Conservation (phyloP, 495 filamentous ascomycete genomes). For the Trichoderma gamsii region DNA sequence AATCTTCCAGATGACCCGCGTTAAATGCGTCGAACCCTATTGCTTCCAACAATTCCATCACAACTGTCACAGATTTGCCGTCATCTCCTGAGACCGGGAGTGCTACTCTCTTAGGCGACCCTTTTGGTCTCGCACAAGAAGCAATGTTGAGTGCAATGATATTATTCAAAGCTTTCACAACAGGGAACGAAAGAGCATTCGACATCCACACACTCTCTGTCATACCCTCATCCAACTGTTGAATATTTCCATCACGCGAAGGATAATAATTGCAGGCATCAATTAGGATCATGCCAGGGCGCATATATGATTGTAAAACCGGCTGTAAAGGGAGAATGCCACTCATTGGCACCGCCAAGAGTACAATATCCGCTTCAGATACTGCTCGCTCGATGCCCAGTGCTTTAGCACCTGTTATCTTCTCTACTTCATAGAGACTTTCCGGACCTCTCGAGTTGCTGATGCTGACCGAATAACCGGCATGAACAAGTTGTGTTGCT, state of each 20-base stretch:
- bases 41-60: background rate
- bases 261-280: background rate
- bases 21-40: background rate
- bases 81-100: background rate
- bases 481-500: background rate
- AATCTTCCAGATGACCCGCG: background rate
- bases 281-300: background rate
- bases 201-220: background rate
- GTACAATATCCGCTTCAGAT: background rate
- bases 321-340: background rate
- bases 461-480: background rate
- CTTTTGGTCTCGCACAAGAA: background rate
- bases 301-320: background rate
- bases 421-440: background rate
- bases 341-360: background rate
- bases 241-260: background rate
- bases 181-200: background rate
- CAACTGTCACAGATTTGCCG: background rate
- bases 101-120: background rate
- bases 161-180: background rate
- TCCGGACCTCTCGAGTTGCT: background rate
- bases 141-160: background rate
- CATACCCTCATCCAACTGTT: background rate
- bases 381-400: background rate
- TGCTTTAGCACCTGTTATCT: background rate